phyloP scores from a whole-genome alignment of 2,329 filamentous ascomycete species.

The Fusarium illudens region DNA sequence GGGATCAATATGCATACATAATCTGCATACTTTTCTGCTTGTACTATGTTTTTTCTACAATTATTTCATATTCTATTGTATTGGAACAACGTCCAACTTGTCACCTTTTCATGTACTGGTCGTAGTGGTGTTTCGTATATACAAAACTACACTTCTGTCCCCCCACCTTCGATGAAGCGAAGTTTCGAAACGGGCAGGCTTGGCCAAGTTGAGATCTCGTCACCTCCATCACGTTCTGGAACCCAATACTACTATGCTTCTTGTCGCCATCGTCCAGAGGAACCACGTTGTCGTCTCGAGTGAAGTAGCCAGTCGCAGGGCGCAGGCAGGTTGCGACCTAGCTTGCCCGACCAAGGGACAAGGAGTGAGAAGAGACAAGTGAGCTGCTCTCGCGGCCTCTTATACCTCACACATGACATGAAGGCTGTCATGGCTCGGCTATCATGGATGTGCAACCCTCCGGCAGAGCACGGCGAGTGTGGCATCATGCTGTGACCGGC shows the following conservation, averaged over 20 bases:
- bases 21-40: background rate
- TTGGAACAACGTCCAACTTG: background rate
- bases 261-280: conserved; percentile 8
- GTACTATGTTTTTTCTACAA: background rate
- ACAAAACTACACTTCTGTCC: background rate
- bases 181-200: background rate
- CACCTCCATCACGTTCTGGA: conserved; percentile 10
- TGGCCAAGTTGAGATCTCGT: conserved; percentile 1
- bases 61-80: background rate
- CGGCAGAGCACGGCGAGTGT: conserved; percentile 13
- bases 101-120: background rate
- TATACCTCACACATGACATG: conserved; percentile 24
- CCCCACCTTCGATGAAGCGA: background rate
- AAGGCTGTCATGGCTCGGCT: background rate
- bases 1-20: background rate
- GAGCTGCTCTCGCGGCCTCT: conserved; percentile 13
- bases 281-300: conserved; percentile 23
- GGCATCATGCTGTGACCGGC: conserved; percentile 28
- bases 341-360: conserved; percentile 3
- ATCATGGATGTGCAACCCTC: conserved; percentile 11
- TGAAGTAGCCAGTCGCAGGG: conserved; percentile 14
- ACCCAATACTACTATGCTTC: conserved; percentile 5
- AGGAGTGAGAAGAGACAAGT: background rate
- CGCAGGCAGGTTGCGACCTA: conserved; percentile 29
- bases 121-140: background rate